Evolutionary conservation across 805 yeast species (phyloP).

Genomic region (Tetrapisispora namnaoensis): DNA sequence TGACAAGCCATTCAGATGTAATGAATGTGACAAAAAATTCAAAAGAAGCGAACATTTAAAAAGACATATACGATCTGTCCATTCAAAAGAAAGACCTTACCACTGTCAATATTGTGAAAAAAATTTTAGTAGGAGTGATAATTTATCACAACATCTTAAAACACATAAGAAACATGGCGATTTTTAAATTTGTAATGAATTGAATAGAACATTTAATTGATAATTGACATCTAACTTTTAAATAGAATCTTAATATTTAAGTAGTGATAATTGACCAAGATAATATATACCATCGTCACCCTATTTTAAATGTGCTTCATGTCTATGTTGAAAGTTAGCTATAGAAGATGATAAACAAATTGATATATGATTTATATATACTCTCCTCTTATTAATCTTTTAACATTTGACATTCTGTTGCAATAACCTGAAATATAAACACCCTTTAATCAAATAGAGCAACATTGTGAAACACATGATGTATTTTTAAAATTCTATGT

Average conservation of each 20-base stretch:
- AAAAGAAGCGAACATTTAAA: constrained; percentile 58
- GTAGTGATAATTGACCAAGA: background rate
- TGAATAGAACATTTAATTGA: background rate
- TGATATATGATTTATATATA: too few species aligned
- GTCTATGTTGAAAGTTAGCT: too few species aligned
- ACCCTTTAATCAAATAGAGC: too few species aligned
- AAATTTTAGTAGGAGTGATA: constrained; percentile 58
- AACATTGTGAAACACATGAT: too few species aligned
- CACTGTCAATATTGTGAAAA: constrained; percentile 49
- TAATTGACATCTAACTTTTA: background rate
- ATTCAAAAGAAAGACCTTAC: constrained; percentile 49
- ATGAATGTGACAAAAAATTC: constrained; percentile 35
- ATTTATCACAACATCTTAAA: constrained; percentile 53
- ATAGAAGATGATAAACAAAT: too few species aligned
- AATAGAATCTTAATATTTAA: too few species aligned
- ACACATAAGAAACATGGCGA: constrained; percentile 36
- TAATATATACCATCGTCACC: too few species aligned
- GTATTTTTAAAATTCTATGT: too few species aligned
- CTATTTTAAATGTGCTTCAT: too few species aligned
- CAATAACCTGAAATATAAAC: background rate
- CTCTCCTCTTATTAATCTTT: too few species aligned
- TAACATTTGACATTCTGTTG: background rate
- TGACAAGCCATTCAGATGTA: constrained; percentile 31
- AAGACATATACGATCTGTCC: constrained; percentile 59
- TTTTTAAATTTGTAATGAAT: constrained; percentile 5